These are phyloP conservation scores for Trametes maxima DNA, from an alignment of 768 basidiomycete species.

Conservation along the genomic window DNA sequence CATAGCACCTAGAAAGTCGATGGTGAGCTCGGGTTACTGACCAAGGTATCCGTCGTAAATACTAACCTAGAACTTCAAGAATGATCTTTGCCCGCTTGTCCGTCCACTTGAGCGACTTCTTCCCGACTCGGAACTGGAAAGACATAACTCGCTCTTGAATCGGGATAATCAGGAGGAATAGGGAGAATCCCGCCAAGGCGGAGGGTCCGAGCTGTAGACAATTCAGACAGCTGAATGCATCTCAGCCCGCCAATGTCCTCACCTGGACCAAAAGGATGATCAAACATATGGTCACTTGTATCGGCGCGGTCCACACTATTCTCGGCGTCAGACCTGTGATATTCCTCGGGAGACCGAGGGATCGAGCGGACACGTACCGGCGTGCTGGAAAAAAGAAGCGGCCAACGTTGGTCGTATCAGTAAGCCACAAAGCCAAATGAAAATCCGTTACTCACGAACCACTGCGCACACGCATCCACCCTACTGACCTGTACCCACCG, in stretches of 20 bases:
- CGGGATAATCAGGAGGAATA: conserved; percentile 64
- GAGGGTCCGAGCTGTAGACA: conserved; percentile 60
- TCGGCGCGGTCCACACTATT: conserved; percentile 67
- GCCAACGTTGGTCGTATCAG: background rate
- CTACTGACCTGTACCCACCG: conserved; percentile 47
- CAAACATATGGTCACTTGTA: conserved; percentile 61
- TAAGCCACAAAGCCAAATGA: background rate
- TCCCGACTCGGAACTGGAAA: conserved; percentile 54
- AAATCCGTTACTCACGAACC: conserved; percentile 56
- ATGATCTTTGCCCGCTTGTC: conserved; percentile 64
- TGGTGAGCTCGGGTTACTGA: background rate
- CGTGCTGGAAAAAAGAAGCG: conserved; percentile 37
- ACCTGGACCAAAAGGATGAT: conserved; percentile 63
- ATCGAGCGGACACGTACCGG: conserved; percentile 27
- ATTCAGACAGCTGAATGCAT: too few species aligned
- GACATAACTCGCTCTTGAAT: conserved; percentile 67
- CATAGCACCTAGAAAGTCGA: conserved; percentile 50
- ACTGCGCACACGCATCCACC: conserved; percentile 65
- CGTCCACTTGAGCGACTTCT: conserved; percentile 60
- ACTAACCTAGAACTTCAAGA: conserved; percentile 61
- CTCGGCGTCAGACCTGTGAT: background rate
- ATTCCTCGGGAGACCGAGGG: background rate
- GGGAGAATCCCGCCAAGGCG: conserved; percentile 68
- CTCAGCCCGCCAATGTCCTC: conserved; percentile 14
- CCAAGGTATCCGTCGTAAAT: background rate